Percentiles rank a stretch among this genome's conserved stretches.
These are phyloP conservation scores for Ophiognomonia clavigignenti-juglandacearum DNA, from an alignment of 2,329 filamentous ascomycete genomes.

Conservation along the genomic window DNA sequence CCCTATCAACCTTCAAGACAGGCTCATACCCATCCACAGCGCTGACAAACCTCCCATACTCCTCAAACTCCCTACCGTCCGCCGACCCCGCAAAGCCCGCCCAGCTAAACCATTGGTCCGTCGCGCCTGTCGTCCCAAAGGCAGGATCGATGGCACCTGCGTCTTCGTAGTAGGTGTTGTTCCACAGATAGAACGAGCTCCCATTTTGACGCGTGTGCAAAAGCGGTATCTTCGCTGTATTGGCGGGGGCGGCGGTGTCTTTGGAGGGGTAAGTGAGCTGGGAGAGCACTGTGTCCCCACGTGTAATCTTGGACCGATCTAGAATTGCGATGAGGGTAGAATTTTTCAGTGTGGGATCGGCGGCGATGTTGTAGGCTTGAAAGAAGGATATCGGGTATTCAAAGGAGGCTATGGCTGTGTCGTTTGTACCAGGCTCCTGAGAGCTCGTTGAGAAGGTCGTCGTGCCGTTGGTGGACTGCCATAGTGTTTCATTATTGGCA, in stretches of 20 bases:
- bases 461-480: constrained; percentile 23
- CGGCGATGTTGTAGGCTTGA: background rate
- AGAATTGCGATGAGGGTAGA: background rate
- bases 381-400: background rate
- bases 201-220: background rate
- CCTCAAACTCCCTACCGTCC: background rate
- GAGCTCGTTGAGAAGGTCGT: constrained; percentile 20
- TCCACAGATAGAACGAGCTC: constrained; percentile 3
- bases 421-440: background rate
- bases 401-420: constrained; percentile 21
- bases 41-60: constrained; percentile 1
- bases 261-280: background rate
- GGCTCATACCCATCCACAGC: constrained; percentile 2
- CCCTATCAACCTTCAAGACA: background rate
- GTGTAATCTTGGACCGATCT: background rate
- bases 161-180: constrained; percentile 3
- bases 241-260: constrained; percentile 22
- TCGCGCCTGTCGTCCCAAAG: background rate
- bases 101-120: background rate
- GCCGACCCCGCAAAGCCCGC: background rate
- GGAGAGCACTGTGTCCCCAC: background rate
- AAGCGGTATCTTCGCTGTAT: constrained; percentile 42
- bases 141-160: constrained; percentile 2
- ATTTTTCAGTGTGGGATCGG: background rate
- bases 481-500: constrained; percentile 39